These are phyloP conservation scores for Adansonia digitata DNA, from an alignment of 345 rosid genomes.

Conservation along the genomic window DNA sequence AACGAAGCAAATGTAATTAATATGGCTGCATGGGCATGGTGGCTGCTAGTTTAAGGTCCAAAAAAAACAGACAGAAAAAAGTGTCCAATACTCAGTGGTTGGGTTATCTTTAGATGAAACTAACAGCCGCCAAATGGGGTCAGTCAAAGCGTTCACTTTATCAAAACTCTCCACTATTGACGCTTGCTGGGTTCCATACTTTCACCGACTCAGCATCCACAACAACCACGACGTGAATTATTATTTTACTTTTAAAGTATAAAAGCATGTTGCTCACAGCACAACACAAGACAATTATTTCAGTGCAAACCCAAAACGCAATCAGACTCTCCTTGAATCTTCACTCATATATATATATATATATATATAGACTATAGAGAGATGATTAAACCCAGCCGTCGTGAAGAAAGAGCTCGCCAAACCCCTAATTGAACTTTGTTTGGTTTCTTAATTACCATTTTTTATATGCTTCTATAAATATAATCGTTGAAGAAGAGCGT, in stretches of 20 bases:
- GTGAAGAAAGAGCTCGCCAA: not conserved
- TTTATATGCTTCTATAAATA: not conserved
- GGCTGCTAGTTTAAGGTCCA: not conserved
- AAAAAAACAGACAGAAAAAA: not conserved
- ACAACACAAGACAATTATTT: not conserved
- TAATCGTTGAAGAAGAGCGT: not conserved
- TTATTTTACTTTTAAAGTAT: too few species aligned
- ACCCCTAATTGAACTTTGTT: not conserved
- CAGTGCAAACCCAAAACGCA: not conserved
- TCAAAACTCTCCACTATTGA: not conserved
- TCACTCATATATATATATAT: not conserved
- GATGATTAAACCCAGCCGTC: not conserved
- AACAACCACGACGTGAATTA: not conserved
- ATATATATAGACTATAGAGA: not conserved
- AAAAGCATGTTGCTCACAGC: not conserved
- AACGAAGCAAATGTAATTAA: constrained; percentile 3
- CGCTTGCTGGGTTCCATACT: not conserved
- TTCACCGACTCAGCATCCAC: constrained; percentile 18
- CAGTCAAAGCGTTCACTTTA: constrained; percentile 20
- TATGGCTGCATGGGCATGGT: not conserved
- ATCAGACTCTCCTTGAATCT: not conserved
- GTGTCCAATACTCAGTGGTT: not conserved
- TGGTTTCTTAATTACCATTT: not conserved
- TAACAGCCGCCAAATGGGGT: constrained; percentile 12
- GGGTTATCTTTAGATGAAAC: not conserved